Conservation (phyloP, 2,329 filamentous ascomycete species). For the Pyrenophora tritici-repentis region DNA sequence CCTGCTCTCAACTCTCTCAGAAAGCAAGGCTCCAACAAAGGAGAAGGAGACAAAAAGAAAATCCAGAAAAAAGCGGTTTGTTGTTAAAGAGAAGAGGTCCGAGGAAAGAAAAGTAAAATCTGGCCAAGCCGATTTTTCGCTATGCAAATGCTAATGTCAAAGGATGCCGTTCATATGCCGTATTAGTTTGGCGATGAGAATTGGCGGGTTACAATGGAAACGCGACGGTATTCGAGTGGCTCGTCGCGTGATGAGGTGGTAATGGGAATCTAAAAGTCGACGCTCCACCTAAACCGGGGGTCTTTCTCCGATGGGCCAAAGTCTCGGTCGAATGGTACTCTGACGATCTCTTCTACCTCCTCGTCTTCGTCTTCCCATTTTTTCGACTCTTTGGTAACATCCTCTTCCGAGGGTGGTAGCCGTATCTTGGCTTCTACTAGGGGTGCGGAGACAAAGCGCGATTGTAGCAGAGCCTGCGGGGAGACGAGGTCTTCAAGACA, state of each 20-base stretch:
- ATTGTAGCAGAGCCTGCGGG: slow-evolving; percentile 39
- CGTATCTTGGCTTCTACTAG: slow-evolving; percentile 46
- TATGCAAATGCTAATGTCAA: slow-evolving; percentile 1
- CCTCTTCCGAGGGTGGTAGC: slow-evolving; percentile 38
- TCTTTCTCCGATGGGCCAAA: slow-evolving; percentile 42
- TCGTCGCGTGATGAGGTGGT: neutral
- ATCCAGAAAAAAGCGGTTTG: neutral
- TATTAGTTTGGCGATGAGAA: neutral
- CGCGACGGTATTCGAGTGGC: neutral
- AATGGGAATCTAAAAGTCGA: slow-evolving; percentile 44
- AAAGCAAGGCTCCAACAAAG: neutral
- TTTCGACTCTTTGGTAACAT: slow-evolving; percentile 29
- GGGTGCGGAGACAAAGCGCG: slow-evolving; percentile 46
- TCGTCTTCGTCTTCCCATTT: slow-evolving; percentile 27
- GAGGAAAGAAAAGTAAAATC: neutral
- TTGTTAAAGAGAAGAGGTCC: neutral
- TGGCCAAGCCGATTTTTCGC: neutral
- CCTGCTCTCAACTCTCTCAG: too few relatives aligned
- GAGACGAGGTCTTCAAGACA: slow-evolving; percentile 48
- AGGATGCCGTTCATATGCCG: neutral
- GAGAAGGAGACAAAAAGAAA: neutral
- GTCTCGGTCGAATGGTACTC: slow-evolving; percentile 42
- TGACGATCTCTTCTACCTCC: slow-evolving; percentile 23
- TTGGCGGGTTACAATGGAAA: neutral
- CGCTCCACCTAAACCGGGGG: slow-evolving; percentile 49